Percentiles rank a stretch among this genome's conserved stretches.
Evolutionary conservation across 768 basidiomycete species (phyloP).

Genomic region (Cytidiella melzeri): DNA sequence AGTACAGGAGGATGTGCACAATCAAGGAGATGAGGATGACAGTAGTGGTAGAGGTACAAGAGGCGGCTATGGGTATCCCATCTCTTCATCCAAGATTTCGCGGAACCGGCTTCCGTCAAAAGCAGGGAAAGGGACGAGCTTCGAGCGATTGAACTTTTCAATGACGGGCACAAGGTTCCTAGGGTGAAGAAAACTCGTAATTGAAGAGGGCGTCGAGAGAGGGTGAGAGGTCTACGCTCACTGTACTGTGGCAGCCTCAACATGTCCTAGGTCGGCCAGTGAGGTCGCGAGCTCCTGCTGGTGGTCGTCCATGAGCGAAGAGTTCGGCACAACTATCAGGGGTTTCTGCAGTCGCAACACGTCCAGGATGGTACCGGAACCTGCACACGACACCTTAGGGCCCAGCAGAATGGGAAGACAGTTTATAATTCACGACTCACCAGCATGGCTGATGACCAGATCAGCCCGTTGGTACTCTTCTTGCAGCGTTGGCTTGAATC

Average conservation of each 20-base stretch:
- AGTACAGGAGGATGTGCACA: background rate
- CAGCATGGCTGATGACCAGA: constrained; percentile 90
- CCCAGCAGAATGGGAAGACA: background rate
- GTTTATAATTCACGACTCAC: constrained; percentile 42
- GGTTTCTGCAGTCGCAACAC: constrained; percentile 69
- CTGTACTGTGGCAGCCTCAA: constrained; percentile 52
- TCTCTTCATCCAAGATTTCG: constrained; percentile 64
- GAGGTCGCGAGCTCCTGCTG: constrained; percentile 82
- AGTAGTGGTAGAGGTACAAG: constrained; percentile 5
- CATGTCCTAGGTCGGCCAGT: constrained; percentile 50
- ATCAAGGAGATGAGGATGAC: background rate
- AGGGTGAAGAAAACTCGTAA: background rate
- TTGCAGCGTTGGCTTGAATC: constrained; percentile 68
- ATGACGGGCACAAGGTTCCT: constrained; percentile 57
- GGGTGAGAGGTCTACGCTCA: constrained; percentile 33
- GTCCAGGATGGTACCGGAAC: constrained; percentile 92
- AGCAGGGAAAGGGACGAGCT: constrained; percentile 54
- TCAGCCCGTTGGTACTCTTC: constrained; percentile 61
- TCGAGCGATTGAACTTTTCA: constrained; percentile 36
- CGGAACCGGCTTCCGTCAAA: constrained; percentile 66
- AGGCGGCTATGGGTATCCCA: constrained; percentile 48
- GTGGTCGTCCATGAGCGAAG: constrained; percentile 86
- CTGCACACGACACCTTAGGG: constrained; percentile 42
- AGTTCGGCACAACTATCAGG: constrained; percentile 86
- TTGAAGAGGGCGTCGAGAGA: background rate